A percentile compares a stretch with the other conserved stretches of the same genome.
Evolutionary conservation across 2,329 filamentous ascomycete species (phyloP).

Genomic region (Albifimbria verrucaria): DNA sequence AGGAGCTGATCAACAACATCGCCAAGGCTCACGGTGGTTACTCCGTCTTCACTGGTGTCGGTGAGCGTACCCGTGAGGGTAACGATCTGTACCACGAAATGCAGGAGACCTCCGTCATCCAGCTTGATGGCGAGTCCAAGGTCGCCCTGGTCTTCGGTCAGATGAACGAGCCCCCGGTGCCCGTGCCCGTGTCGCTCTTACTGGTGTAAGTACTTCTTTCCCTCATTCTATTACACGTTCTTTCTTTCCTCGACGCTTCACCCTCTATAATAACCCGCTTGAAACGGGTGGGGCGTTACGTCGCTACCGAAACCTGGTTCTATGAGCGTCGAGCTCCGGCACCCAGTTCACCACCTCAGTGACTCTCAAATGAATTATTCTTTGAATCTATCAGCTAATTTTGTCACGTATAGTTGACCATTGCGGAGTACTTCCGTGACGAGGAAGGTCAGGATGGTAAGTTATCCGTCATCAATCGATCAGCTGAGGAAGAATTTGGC

Average conservation of each 20-base stretch:
- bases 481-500: not conserved
- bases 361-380: too few relatives aligned
- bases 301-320: too few relatives aligned
- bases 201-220: slow-evolving; percentile 47
- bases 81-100: slow-evolving; percentile 99
- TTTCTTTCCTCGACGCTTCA: too few relatives aligned
- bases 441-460: slow-evolving; percentile 79
- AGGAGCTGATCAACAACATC: slow-evolving; percentile 99
- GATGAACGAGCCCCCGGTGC: slow-evolving; percentile 99
- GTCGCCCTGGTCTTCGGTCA: slow-evolving; percentile 99
- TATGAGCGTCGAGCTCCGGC: too few relatives aligned
- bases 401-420: slow-evolving; percentile 52
- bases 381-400: too few relatives aligned
- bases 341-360: too few relatives aligned
- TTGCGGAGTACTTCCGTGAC: slow-evolving; percentile 81
- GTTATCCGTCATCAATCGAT: slow-evolving; percentile 21
- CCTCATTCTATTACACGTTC: too few relatives aligned
- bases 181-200: slow-evolving; percentile 98
- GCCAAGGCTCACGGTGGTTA: slow-evolving; percentile 99
- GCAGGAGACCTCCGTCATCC: slow-evolving; percentile 99
- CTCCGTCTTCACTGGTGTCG: slow-evolving; percentile 99
- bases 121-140: slow-evolving; percentile 99
- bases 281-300: too few relatives aligned
- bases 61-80: slow-evolving; percentile 99
- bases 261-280: slow-evolving; percentile 1